Base-by-base conservation (phyloP, 192 early-diverging fungal genomes). In the Coemansia asiatica region DNA sequence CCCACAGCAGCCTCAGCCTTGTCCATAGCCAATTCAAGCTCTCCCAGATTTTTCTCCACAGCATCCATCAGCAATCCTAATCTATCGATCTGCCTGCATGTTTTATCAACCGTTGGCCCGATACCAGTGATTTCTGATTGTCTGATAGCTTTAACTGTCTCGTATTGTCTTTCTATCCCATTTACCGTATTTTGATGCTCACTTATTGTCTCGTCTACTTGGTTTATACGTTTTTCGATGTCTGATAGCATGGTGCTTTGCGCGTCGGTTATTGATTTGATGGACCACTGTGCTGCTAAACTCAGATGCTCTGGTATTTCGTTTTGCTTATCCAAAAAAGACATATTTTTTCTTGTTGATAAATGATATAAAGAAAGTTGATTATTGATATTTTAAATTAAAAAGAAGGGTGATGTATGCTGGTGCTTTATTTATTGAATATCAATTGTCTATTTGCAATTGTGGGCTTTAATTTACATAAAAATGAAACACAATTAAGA, bases 1-100 rank as follows among this genome's bases (percentile, higher is more conserved):
- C 76, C 76, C 2, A 70, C 58, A 0, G 76, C 71, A 6, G 47
- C 19, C 38, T 79, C 76, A 21, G 76, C 76, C 23, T 55, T 59
- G 8, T 44, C 27, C 47, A 79, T 56, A 1, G 63, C 64, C 0
- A 2, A 1, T 16, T 79, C 76, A 55, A 79, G 16, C 29, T 70
- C 29, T 0, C 13, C 27, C 0, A 79, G n/a, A n/a, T 66, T 64
- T 4, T 21, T 6, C 0, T 79, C 76, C 6, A 79, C 23, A 3
- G 47, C 64, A 27, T 69, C 61, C 13, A 64, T 9, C 18, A 72
- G 46, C 12, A 1, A 0, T 0, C 22, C 51, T 1, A 72, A 48
- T 2, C 1, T 7, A 12, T 72, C 75, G 4, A 72, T 29, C 26
- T 72, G 64, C 18, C 1, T 33, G 38, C 63, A 62, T 40, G 48